These are phyloP conservation scores for Suillus discolor DNA, from an alignment of 768 basidiomycete genomes.

Conservation along the genomic window DNA sequence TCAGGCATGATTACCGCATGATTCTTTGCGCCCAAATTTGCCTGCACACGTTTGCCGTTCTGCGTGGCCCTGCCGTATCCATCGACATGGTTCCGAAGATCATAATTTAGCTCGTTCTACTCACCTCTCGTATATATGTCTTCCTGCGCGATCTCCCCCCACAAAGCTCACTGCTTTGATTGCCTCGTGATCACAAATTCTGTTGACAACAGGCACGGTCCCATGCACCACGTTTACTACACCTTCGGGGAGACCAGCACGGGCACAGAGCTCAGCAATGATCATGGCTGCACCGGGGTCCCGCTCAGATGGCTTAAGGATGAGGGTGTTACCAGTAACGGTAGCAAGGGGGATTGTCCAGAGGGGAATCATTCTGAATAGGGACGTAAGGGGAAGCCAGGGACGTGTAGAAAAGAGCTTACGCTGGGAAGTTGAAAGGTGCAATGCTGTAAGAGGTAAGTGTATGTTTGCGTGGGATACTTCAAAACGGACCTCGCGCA, in stretches of 20 bases:
- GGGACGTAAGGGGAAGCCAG: slow-evolving; percentile 10
- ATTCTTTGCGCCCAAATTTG: slow-evolving; percentile 96
- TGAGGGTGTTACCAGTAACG: slow-evolving; percentile 90
- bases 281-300: slow-evolving; percentile 98
- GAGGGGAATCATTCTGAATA: slow-evolving; percentile 85
- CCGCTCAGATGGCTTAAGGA: slow-evolving; percentile 95
- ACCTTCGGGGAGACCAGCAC: slow-evolving; percentile 83
- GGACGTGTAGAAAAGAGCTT: slow-evolving; percentile 27
- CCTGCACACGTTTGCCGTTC: slow-evolving; percentile 89
- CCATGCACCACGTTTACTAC: slow-evolving; percentile 95
- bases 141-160: slow-evolving; percentile 90
- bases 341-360: slow-evolving; percentile 94
- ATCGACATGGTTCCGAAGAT: slow-evolving; percentile 12
- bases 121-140: slow-evolving; percentile 89
- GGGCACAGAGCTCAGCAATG: slow-evolving; percentile 91
- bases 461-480: slow-evolving; percentile 5
- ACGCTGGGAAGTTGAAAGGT: slow-evolving; percentile 93
- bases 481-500: slow-evolving; percentile 56
- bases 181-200: slow-evolving; percentile 87
- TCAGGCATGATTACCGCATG: slow-evolving; percentile 94
- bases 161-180: slow-evolving; percentile 98
- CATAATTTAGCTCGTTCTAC: slow-evolving; percentile 13
- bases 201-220: slow-evolving; percentile 85
- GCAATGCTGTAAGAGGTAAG: slow-evolving; percentile 51
- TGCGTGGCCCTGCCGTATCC: slow-evolving; percentile 62